Evolutionary conservation across 2,329 filamentous ascomycete species (phyloP), one percentile per base, ranked within the genome.

Genomic region (Parasarocladium wereldwijsianum): DNA sequence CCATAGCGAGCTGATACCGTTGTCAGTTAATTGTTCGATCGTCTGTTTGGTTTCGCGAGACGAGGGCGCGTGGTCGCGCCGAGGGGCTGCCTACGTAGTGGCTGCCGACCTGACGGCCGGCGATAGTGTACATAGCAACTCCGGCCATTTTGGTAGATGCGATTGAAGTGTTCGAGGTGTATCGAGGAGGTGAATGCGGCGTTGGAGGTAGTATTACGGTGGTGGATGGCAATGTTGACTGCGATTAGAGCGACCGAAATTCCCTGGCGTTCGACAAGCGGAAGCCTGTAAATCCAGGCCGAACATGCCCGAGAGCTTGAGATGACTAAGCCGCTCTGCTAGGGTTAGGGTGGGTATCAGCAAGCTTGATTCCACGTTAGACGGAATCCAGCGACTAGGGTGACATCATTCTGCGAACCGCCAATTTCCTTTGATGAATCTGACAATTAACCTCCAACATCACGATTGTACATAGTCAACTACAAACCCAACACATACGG

Each of bases 81-180:
- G 42, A 17, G 31, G 36, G 24, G 35, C 19, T 32, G 63, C 69
- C 48, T 44, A 74, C 69, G 55, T 69, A 61, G 59, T 73, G 69
- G 38, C 68, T 69, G 57, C 59, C 69, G 51, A 74, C 52, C 52
- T 71, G 62, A 49, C 59, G 62, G 56, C 69, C 69, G 51, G 67
- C 55, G 45, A 74, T 57, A 41, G 50, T 61, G 59, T 73, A 74
- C 40, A 48, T 49, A 37, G 52, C 44, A 40, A 50, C 36, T 32
- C 52, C 52, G 46, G 50, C 54, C 54, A 57, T 57, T 43, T 34
- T 49, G 40, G 41, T 35, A 15, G 10, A 17, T n/a, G 13, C 12
- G n/a, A 7, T 14, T 30, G 19, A 24, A 17, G 21, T 23, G 19
- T 21, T 30, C 36, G 34, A 33, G 32, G 35, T 33, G 34, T 38